Evolutionary conservation across 2,329 filamentous ascomycete genomes (phyloP).

Genomic region (Colletotrichum sp.): DNA sequence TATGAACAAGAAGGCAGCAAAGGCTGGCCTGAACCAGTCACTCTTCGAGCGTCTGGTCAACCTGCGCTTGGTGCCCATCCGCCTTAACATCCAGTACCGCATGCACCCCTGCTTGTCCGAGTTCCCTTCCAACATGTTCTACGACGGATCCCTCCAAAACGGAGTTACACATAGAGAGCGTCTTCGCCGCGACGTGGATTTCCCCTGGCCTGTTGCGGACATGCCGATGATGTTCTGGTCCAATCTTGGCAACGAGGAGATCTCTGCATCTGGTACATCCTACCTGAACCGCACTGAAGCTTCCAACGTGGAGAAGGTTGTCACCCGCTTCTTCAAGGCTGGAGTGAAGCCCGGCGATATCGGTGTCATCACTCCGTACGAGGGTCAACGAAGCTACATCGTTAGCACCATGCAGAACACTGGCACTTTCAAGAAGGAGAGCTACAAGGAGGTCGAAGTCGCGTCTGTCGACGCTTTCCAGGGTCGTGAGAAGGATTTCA

Average conservation of each 20-base stretch:
- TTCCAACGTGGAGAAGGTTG: constrained; percentile 97
- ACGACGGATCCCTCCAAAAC: constrained; percentile 96
- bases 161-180: constrained; percentile 90
- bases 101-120: constrained; percentile 98
- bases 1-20: constrained; percentile 99
- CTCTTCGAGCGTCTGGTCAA: constrained; percentile 96
- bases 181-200: constrained; percentile 91
- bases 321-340: constrained; percentile 98
- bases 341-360: constrained; percentile 94
- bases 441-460: constrained; percentile 98
- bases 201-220: constrained; percentile 94
- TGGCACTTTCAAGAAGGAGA: constrained; percentile 96
- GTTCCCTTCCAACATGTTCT: constrained; percentile 99
- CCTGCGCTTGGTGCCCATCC: constrained; percentile 87
- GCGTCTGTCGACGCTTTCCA: constrained; percentile 99
- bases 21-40: constrained; percentile 97
- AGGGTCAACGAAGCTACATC: constrained; percentile 97
- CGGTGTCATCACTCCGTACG: constrained; percentile 98
- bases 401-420: constrained; percentile 99
- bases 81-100: constrained; percentile 95
- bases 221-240: constrained; percentile 99
- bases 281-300: constrained; percentile 98
- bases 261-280: constrained; percentile 95
- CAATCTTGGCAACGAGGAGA: constrained; percentile 96
- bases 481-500: constrained; percentile 98